phyloP scores from a whole-genome alignment of 495 filamentous ascomycete genomes.

The Annulohypoxylon maeteangense region DNA sequence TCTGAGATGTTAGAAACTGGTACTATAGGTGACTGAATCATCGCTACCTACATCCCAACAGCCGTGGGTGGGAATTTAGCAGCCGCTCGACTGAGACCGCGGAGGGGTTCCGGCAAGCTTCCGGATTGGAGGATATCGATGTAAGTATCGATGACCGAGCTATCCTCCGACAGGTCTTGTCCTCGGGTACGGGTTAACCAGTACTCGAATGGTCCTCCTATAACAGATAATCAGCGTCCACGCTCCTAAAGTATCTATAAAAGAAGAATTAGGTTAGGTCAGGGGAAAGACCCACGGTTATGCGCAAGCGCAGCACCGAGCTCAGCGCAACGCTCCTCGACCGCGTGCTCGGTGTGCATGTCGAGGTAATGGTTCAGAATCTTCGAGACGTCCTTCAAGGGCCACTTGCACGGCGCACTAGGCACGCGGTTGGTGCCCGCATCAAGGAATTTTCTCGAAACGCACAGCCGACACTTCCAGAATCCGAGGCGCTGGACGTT shows the following conservation, averaged over 20 bases:
- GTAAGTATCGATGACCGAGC: constrained; percentile 48
- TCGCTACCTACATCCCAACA: not conserved
- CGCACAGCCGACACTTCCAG: constrained; percentile 59
- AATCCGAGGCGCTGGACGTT: constrained; percentile 54
- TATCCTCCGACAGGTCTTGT: constrained; percentile 45
- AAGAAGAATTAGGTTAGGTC: not conserved
- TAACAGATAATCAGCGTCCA: constrained; percentile 14
- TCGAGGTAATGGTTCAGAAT: constrained; percentile 59
- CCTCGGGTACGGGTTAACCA: constrained; percentile 53
- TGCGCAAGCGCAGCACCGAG: constrained; percentile 51
- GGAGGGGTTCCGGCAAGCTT: constrained; percentile 48
- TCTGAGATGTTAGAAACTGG: not conserved
- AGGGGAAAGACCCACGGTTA: constrained; percentile 47
- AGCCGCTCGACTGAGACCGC: constrained; percentile 52
- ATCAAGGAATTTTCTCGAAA: constrained; percentile 52
- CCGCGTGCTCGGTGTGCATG: constrained; percentile 56
- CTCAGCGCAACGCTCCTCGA: constrained; percentile 52
- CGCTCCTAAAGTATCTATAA: constrained; percentile 21
- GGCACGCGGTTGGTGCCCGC: constrained; percentile 52
- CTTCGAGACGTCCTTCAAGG: constrained; percentile 58
- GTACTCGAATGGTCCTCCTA: constrained; percentile 59
- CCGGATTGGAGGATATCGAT: constrained; percentile 47
- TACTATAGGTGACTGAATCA: not conserved
- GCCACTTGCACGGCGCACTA: constrained; percentile 60
- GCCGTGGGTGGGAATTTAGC: constrained; percentile 38